These are phyloP conservation scores for Penicillium manginii DNA, from an alignment of 495 filamentous ascomycete species.

Conservation along the genomic window DNA sequence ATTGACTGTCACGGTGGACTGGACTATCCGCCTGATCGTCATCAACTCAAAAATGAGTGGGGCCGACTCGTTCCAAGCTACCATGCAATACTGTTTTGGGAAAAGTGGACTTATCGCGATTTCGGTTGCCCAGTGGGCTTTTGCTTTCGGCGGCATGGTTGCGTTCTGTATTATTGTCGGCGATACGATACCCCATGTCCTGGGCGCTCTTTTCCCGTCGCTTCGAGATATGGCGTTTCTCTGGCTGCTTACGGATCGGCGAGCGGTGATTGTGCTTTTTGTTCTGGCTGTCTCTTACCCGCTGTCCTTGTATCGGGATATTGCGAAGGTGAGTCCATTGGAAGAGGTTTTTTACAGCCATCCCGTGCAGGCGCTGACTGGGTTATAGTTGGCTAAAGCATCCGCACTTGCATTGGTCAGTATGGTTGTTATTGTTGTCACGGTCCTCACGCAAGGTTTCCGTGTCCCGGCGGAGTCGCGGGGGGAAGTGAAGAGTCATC, in stretches of 20 bases:
- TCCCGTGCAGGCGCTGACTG: constrained; percentile 23
- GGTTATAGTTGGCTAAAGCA: constrained; percentile 82
- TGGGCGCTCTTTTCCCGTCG: constrained; percentile 79
- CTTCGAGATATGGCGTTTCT: constrained; percentile 73
- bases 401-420: constrained; percentile 87
- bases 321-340: constrained; percentile 74
- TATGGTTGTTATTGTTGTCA: constrained; percentile 86
- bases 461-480: constrained; percentile 68
- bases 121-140: constrained; percentile 89
- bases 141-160: constrained; percentile 98
- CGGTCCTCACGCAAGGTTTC: constrained; percentile 85
- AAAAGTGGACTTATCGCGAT: constrained; percentile 86
- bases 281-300: constrained; percentile 88
- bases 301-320: constrained; percentile 90
- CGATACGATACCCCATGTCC: constrained; percentile 90
- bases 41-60: constrained; percentile 94
- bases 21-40: constrained; percentile 96
- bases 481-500: constrained; percentile 66
- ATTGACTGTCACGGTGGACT: constrained; percentile 85
- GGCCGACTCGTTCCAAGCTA: constrained; percentile 89
- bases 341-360: not conserved
- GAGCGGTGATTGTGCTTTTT: constrained; percentile 83
- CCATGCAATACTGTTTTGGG: constrained; percentile 92
- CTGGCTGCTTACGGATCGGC: constrained; percentile 77
- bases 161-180: constrained; percentile 98